Conservation (phyloP, 495 filamentous ascomycete species). For the Xylaria grammica region DNA sequence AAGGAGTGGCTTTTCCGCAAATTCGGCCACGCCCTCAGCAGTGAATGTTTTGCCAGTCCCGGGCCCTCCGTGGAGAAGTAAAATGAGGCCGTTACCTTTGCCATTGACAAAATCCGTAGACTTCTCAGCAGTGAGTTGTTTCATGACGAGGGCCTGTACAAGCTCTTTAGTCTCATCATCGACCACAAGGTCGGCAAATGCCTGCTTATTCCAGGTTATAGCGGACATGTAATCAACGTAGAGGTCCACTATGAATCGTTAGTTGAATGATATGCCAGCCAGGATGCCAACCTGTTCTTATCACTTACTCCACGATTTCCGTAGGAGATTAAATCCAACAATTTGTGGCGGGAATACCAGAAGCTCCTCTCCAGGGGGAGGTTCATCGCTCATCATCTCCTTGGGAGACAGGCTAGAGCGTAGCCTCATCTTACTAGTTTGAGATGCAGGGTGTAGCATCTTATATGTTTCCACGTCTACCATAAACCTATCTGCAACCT, state of each 20-base stretch:
- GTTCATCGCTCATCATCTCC: too few relatives aligned
- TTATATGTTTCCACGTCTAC: slow-evolving; percentile 2
- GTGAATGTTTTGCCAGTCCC: slow-evolving; percentile 60
- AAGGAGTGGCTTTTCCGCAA: slow-evolving; percentile 49
- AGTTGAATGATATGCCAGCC: too few relatives aligned
- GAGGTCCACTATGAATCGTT: too few relatives aligned
- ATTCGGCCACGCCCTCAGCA: slow-evolving; percentile 51
- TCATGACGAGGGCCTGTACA: slow-evolving; percentile 49
- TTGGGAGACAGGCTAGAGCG: neutral
- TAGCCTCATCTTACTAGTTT: neutral
- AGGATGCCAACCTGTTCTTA: too few relatives aligned
- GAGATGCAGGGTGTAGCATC: slow-evolving; percentile 3
- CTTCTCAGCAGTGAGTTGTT: slow-evolving; percentile 21
- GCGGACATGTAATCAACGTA: slow-evolving; percentile 31
- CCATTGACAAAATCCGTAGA: slow-evolving; percentile 44
- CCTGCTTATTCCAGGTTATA: slow-evolving; percentile 53
- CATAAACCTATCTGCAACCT: slow-evolving; percentile 11
- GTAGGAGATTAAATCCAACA: slow-evolving; percentile 17
- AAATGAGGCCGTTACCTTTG: slow-evolving; percentile 58
- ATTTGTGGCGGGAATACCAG: slow-evolving; percentile 14
- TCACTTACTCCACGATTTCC: slow-evolving; percentile 21
- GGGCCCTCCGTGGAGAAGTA: slow-evolving; percentile 36
- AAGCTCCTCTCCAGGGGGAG: too few relatives aligned
- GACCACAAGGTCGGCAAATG: slow-evolving; percentile 57
- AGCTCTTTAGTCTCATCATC: slow-evolving; percentile 52